Evolutionary conservation across 495 filamentous ascomycete species (phyloP).

Genomic region (Mytilinidion resinicola): DNA sequence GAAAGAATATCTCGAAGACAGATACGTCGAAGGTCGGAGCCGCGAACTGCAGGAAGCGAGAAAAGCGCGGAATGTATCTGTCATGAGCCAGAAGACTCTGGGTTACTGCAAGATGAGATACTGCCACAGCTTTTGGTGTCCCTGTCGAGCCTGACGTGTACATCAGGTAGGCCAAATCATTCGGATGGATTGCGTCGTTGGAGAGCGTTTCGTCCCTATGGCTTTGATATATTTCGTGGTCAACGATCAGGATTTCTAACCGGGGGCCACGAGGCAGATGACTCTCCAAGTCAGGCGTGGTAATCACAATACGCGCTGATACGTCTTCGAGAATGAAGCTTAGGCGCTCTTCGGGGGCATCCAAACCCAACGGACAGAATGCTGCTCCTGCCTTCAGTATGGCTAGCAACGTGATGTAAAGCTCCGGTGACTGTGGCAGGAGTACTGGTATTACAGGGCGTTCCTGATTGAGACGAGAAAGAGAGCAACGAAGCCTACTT

Average conservation of each 20-base stretch:
- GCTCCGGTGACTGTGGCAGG: constrained; percentile 58
- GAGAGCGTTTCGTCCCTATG: not conserved
- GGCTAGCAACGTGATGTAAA: constrained; percentile 67
- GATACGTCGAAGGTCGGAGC: constrained; percentile 85
- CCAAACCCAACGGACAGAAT: constrained; percentile 70
- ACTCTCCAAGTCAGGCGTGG: constrained; percentile 8
- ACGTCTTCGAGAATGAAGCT: constrained; percentile 69
- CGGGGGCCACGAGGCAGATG: constrained; percentile 11
- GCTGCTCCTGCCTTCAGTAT: constrained; percentile 71
- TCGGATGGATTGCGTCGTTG: constrained; percentile 13
- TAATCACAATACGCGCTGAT: constrained; percentile 33
- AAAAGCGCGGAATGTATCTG: constrained; percentile 61
- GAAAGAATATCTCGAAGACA: constrained; percentile 84
- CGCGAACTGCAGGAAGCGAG: constrained; percentile 79
- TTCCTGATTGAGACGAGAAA: constrained; percentile 8
- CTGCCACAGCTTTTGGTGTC: constrained; percentile 74
- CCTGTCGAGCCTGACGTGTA: constrained; percentile 89
- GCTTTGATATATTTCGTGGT: constrained; percentile 1
- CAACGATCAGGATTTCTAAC: constrained; percentile 7
- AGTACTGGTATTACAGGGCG: constrained; percentile 60
- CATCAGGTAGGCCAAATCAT: constrained; percentile 75
- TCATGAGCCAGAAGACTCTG: constrained; percentile 75
- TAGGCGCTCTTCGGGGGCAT: constrained; percentile 64
- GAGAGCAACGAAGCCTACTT: constrained; percentile 4
- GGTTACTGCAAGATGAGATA: constrained; percentile 70